Evolutionary conservation across 1,139 yeast genomes (phyloP).

Genomic region (Protomyces arabidopsidicola): DNA sequence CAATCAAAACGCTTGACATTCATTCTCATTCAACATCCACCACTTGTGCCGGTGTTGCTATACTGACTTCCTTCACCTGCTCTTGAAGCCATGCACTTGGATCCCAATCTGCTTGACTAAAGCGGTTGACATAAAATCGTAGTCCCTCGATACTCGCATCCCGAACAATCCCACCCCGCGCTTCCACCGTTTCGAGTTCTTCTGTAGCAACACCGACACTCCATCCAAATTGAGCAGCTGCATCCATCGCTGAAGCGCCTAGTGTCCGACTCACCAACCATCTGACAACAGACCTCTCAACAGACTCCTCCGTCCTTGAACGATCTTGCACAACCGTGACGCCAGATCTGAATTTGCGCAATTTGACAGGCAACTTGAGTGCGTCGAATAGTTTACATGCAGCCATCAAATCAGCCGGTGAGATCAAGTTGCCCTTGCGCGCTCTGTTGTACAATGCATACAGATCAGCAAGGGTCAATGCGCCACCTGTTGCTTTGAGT

Average conservation of each 20-base stretch:
- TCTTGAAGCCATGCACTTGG: background rate
- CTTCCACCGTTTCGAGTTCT: slow-evolving; percentile 57
- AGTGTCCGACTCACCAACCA: slow-evolving; percentile 37
- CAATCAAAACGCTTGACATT: background rate
- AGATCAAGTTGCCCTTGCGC: slow-evolving; percentile 54
- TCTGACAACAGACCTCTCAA: slow-evolving; percentile 35
- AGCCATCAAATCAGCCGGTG: slow-evolving; percentile 54
- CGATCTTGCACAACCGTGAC: slow-evolving; percentile 48
- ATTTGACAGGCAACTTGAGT: slow-evolving; percentile 47
- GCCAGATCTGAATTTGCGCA: slow-evolving; percentile 45
- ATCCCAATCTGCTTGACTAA: background rate
- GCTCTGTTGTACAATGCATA: slow-evolving; percentile 59
- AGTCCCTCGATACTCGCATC: slow-evolving; percentile 62
- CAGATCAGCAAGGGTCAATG: slow-evolving; percentile 56
- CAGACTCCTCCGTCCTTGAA: slow-evolving; percentile 39
- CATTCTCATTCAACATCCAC: background rate
- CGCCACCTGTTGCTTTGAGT: slow-evolving; percentile 50
- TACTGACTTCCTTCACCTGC: background rate
- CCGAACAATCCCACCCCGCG: slow-evolving; percentile 54
- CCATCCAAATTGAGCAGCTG: slow-evolving; percentile 59
- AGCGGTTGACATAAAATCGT: slow-evolving; percentile 21
- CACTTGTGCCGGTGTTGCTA: background rate
- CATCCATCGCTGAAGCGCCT: slow-evolving; percentile 47
- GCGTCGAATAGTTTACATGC: slow-evolving; percentile 50
- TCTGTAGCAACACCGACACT: slow-evolving; percentile 65